These are phyloP conservation scores for Penicillium freii DNA, from an alignment of 2,329 filamentous ascomycete genomes.

Conservation along the genomic window DNA sequence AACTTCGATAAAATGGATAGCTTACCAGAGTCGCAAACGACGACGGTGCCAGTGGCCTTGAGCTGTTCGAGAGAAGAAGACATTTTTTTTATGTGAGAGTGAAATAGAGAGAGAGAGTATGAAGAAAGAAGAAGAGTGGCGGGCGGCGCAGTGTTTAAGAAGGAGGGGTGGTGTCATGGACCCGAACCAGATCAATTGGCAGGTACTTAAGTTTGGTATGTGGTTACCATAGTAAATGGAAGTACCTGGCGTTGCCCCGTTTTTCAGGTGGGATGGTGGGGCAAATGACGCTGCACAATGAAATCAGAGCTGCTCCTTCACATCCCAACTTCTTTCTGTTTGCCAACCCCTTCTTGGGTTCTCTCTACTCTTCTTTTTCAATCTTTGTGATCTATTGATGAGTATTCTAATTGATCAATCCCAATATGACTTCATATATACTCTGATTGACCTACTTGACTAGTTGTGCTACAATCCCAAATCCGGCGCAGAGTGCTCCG, in stretches of 20 bases:
- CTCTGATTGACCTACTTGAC: not conserved
- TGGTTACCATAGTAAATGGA: constrained; percentile 3
- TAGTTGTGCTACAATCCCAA: not conserved
- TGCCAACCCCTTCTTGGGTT: not conserved
- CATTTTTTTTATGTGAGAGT: constrained; percentile 54
- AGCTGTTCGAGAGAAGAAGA: constrained; percentile 90
- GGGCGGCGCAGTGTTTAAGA: constrained; percentile 24
- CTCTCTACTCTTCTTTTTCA: not conserved
- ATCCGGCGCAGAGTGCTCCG: constrained; percentile 38
- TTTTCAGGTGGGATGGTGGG: constrained; percentile 23
- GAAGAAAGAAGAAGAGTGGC: constrained; percentile 18
- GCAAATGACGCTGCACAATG: constrained; percentile 28
- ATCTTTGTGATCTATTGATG: not conserved
- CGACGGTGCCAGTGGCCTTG: constrained; percentile 93
- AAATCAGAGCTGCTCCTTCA: constrained; percentile 11
- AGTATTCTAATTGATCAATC: no score
- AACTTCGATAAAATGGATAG: constrained; percentile 14
- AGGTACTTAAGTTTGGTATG: constrained; percentile 18
- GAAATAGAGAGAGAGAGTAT: constrained; percentile 18
- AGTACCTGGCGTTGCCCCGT: constrained; percentile 15
- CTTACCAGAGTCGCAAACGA: constrained; percentile 95
- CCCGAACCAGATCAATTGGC: constrained; percentile 8
- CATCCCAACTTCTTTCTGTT: not conserved
- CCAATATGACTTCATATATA: no score
- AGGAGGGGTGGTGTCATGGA: constrained; percentile 19